Evolutionary conservation across 108 stramenopile genomes (phyloP), one percentile per base, ranked within the genome.

Genomic region (Skeletonema grethae): DNA sequence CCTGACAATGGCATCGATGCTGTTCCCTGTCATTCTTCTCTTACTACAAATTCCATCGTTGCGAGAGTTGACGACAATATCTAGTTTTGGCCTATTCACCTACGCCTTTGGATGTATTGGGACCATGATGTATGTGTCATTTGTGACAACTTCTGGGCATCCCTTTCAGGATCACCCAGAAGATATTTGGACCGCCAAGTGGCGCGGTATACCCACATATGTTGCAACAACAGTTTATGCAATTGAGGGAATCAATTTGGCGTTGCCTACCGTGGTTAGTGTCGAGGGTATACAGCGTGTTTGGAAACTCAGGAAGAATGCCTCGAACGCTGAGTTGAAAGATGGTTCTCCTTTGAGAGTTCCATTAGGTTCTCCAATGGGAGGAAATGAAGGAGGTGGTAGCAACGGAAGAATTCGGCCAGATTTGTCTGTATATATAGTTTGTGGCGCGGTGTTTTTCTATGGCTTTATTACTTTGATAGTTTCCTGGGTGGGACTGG

Each of bases 161-260:
- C 74, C 74, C 15, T 75, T 75, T 57, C 15, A 60, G 12, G 76
- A 77, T 34, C 62, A 48, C 11, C 80, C 80, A 12, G 70, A 77
- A 53, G 80, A 82, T 61, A 67, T 82, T 28, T 77, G 71, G 59
- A 35, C 32, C 31, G 38, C 57, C 22, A 82, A 82, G 16, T 82
- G 80, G 80, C 67, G 60, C 32, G 80, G 80, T 18, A 72, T 82
- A 16, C 80, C 80, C 12, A 73, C 76, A 0, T 82, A 77, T 39
- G 80, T 77, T 24, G 80, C 76, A 41, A 77, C 73, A 5, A 77
- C 80, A 35, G 74, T 82, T 56, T 82, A 82, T 46, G 76, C 76
- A 25, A 77, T 82, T 31, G 80, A 82, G 76, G 80, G 80, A 45
- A 82, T 82, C 31, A 74, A 82, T 63, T 58, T 82, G 28, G 80